Evolutionary conservation across 495 filamentous ascomycete species (phyloP), one percentile per base, ranked within the genome.

Genomic region (Chaetomium cochliodes): DNA sequence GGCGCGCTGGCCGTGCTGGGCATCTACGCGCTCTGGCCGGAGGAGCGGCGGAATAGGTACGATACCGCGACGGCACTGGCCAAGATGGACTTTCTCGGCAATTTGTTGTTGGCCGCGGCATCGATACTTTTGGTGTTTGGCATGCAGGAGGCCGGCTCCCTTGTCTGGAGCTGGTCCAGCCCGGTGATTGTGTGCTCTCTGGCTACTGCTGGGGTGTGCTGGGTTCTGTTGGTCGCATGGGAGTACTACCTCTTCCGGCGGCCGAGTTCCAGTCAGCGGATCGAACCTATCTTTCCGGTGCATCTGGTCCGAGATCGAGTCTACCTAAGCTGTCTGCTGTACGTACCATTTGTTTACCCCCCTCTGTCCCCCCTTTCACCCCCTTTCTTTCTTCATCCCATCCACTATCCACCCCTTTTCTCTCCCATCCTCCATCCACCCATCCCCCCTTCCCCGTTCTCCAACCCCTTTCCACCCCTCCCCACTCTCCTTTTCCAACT

Each of bases 61-160:
- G 69, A 65, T 63, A 71, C 55, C 47, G 53, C 63, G 60, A 62
- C 51, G 44, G 72, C 51, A 7, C 72, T 82, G 55, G 46, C 70
- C 30, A 76, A 76, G 54, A 77, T 88, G 18, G 86, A 90, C 71
- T 79, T 86, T 41, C n/a, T 86, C 20, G 86, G 87, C 13, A 81
- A 81, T 23, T 30, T 82, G 13, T 66, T 88, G 5, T 73, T 86
- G 4, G 77, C 88, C 23, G 71, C 78, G 0, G 82, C 80, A 25
- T 84, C 85, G 2, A 77, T 85, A 18, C 74, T 90, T 12, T 69
- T 87, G 0, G 79, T 88, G 0, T 83, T 86, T 60, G 76, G 82
- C 2, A 75, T 89, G 28, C 83, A 89, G 61, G 81, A 89, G 67
- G 81, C 76, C 12, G 85, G 85, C 0, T 71, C 78, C 1, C 72